Evolutionary conservation across 768 basidiomycete species (phyloP), one percentile per base, ranked within the genome.

Genomic region (Ramaria sp.): DNA sequence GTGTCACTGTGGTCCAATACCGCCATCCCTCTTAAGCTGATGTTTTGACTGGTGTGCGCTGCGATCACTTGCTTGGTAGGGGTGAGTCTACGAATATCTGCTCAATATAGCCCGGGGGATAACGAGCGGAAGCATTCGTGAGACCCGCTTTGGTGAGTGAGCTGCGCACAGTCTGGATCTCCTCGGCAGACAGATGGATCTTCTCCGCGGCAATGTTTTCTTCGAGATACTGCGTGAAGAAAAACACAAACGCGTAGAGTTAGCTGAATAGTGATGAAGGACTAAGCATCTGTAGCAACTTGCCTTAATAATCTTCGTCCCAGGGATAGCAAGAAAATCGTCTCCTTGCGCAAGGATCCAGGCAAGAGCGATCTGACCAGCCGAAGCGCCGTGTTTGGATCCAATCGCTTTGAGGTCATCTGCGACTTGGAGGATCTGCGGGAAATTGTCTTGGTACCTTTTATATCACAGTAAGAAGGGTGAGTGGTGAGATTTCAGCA

Each of bases 281-380:
- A 37, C 16, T 8, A 37, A 37, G 16, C 36, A 37, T 16, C 36
- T 8, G 7, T 37, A 16, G 36, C n/a, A n/a, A 37, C 36, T 7
- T 44, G 45, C 52, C 27, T 59, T 58, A 57, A 73, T 52, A 28
- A 65, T 69, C 55, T 67, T 73, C 3, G 75, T 75, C 1, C 74
- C 76, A 1, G 76, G 75, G 58, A 76, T 75, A 25, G 73, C 65
- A 57, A 77, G 71, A 52, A 78, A 63, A 49, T 76, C 71, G 10
- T 68, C 60, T 1, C 75, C 74, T 62, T 77, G 73, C 15, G 71
- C 69, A 8, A 78, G 65, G 9, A 76, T 64, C 73, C 73, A 78
- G 0, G 76, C 77, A n/a, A 81, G 68, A 1, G 71, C 60, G 27
- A 76, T 64, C 61, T 79, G 78, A 1, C 73, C 72, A 3, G 72